Evolutionary conservation across 208 protist genomes (phyloP).

Genomic region (Trypanosoma cruzi): DNA sequence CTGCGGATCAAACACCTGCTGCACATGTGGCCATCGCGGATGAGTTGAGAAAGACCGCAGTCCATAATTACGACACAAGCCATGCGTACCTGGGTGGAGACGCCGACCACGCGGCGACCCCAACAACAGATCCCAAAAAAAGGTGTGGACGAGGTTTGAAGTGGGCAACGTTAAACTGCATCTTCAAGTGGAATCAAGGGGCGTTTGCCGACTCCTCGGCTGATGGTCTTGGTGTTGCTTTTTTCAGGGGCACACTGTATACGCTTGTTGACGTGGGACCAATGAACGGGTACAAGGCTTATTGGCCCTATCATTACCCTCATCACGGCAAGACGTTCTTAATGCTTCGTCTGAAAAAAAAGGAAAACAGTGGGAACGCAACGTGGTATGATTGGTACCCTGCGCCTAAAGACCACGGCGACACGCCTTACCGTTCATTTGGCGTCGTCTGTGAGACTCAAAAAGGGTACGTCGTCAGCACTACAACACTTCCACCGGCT

Average conservation of each 20-base stretch:
- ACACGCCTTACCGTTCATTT: too few relatives aligned
- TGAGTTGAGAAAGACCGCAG: not conserved
- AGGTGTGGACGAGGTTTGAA: too few relatives aligned
- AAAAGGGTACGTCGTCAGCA: too few relatives aligned
- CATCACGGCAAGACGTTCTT: too few relatives aligned
- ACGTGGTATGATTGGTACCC: not conserved
- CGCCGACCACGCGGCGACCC: not conserved
- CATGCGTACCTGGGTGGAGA: constrained; percentile 7
- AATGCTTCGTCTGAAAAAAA: not conserved
- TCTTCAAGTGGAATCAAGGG: too few relatives aligned
- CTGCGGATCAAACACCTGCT: constrained; percentile 5
- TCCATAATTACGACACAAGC: not conserved
- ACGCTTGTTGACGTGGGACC: not conserved
- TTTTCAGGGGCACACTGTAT: constrained; percentile 6
- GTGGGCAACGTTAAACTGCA: too few relatives aligned
- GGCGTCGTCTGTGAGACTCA: too few relatives aligned
- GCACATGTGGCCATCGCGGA: not conserved
- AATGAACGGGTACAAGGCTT: not conserved
- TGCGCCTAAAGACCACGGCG: too few relatives aligned
- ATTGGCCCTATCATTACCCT: not conserved
- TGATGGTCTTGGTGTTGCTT: not conserved
- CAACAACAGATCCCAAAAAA: too few relatives aligned
- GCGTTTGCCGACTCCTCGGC: too few relatives aligned
- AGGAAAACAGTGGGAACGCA: not conserved
- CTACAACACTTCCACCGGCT: too few relatives aligned